Base-by-base conservation (phyloP, 495 filamentous ascomycete species). In the Aspergillus mulundensis region DNA sequence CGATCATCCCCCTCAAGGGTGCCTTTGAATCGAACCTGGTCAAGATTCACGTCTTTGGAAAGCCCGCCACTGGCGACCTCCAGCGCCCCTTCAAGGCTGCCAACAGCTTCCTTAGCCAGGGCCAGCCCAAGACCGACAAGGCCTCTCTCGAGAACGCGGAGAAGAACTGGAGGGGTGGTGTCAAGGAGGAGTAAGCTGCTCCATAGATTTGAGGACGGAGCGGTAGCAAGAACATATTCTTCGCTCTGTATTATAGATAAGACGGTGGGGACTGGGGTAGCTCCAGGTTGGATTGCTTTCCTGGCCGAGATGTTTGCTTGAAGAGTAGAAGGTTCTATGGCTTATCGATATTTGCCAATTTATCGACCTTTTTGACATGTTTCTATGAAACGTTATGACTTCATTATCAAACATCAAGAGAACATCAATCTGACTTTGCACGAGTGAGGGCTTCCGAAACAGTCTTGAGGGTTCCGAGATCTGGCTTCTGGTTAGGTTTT, bases 1-100 rank as follows among this genome's bases (percentile, higher is more conserved):
- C 87, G 67, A 95, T 98, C 81, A 93, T 98, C 70, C 94, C 94
- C 28, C 80, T 97, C 68, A 98, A 98, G 86, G 80, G 87, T 65
- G 94, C 90, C 11, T 81, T 97, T 74, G 94, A 98, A 78, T 77
- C 87, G 72, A 97, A 96, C 78, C 76, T 96, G 66, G 82, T 90
- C 73, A 96, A 97, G 86, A 93, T 98, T 67, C 88, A 97, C 74
- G 51, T 98, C 41, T 87, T 91, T 57, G 94, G 94, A 59, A 77
- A 94, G 74, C 85, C 94, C n/a, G 93, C 94, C 16, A 82, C 76
- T 51, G 94, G 93, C 24, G 94, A 98, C 54, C 81, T 97, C 59
- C 90, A 92, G 83, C 83, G 94, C 56, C 94, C 94, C 61, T 98
- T 92, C 86, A 98, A 98, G 87, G 80, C 81, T 50, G 71, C 80